Evolutionary conservation across 768 basidiomycete species (phyloP).

Genomic region (Leccinum subgranulosum): DNA sequence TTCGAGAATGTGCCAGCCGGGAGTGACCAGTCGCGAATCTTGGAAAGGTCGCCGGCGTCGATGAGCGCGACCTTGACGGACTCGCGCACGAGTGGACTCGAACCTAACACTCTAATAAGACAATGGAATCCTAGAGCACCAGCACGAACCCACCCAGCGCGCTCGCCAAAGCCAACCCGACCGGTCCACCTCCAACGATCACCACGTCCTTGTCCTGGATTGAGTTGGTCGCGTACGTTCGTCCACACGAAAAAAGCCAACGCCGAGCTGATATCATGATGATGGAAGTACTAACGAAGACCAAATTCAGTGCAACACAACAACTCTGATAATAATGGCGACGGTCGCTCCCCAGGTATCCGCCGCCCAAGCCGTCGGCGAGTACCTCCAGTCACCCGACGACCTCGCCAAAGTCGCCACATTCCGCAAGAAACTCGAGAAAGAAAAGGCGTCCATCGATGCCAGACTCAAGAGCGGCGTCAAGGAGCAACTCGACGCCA

Average conservation of each 20-base stretch:
- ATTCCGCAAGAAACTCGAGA: conserved; percentile 91
- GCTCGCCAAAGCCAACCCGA: conserved; percentile 83
- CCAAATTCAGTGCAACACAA: not conserved
- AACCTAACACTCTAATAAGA: conserved; percentile 38
- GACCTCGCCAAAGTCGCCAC: conserved; percentile 87
- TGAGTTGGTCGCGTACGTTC: conserved; percentile 16
- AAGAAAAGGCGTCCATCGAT: conserved; percentile 94
- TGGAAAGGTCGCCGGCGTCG: conserved; percentile 76
- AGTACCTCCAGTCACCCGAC: conserved; percentile 90
- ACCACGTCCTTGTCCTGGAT: conserved; percentile 76
- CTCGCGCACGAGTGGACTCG: conserved; percentile 46
- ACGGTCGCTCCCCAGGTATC: conserved; percentile 59
- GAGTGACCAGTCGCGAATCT: conserved; percentile 64
- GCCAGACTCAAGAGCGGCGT: conserved; percentile 87
- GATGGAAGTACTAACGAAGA: not conserved
- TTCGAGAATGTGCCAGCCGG: conserved; percentile 63
- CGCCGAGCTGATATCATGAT: not conserved
- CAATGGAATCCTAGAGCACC: not conserved
- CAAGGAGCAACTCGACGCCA: conserved; percentile 89
- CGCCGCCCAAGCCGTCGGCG: conserved; percentile 82
- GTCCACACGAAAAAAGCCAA: conserved; percentile 2
- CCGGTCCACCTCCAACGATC: conserved; percentile 93
- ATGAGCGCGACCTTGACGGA: conserved; percentile 67
- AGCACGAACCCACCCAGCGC: conserved; percentile 62
- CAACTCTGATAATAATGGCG: conserved; percentile 12